These are phyloP conservation scores for Alternaria arbusti DNA, from an alignment of 2,329 filamentous ascomycete genomes.

Conservation along the genomic window DNA sequence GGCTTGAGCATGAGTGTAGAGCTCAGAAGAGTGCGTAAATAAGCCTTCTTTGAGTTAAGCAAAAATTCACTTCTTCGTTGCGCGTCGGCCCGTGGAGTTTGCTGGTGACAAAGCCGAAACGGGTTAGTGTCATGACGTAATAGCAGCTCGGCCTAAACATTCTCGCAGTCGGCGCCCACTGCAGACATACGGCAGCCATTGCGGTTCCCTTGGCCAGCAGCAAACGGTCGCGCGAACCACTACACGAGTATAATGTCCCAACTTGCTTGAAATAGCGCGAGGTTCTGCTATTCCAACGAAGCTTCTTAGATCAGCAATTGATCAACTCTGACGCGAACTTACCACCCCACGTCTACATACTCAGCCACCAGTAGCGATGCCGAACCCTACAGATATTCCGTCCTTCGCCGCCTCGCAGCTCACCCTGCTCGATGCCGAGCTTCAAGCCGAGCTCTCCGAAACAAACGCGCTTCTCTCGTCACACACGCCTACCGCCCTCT, in stretches of 20 bases:
- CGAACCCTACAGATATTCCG: slow-evolving; percentile 60
- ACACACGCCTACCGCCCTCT: slow-evolving; percentile 71
- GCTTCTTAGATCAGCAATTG: not conserved
- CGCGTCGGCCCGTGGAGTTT: not conserved
- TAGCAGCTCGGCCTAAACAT: not conserved
- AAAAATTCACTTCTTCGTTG: not conserved
- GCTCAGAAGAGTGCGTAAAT: not conserved
- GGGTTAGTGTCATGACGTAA: not conserved
- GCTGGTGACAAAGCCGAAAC: not conserved
- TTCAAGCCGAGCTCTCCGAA: slow-evolving; percentile 74
- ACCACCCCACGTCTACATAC: not conserved
- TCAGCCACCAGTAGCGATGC: slow-evolving; percentile 22
- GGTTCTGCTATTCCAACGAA: not conserved
- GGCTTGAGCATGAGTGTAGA: not conserved
- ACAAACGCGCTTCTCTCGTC: slow-evolving; percentile 70
- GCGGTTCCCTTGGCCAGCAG: not conserved
- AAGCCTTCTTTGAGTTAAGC: not conserved
- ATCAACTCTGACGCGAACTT: not conserved
- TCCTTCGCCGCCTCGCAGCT: slow-evolving; percentile 76
- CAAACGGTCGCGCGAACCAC: not conserved
- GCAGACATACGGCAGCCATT: not conserved
- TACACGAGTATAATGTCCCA: not conserved
- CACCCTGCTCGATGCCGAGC: slow-evolving; percentile 71
- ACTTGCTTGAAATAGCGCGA: not conserved
- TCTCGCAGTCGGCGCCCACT: not conserved